Evolutionary conservation across 129 eudicot species (phyloP).

Genomic region (Tagetes erecta): DNA sequence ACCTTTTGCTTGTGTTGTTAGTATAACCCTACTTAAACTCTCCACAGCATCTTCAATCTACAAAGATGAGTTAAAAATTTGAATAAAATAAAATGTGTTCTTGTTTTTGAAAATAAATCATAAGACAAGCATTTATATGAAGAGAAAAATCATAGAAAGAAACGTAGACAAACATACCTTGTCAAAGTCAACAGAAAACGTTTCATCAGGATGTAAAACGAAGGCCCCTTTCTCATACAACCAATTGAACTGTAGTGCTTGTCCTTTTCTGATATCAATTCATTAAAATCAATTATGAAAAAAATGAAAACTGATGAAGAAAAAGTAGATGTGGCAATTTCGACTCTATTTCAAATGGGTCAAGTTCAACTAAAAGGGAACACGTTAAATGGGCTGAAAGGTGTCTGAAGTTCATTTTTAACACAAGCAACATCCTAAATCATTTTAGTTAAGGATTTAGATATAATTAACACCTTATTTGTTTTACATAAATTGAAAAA

Average conservation of each 20-base stretch:
- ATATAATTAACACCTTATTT: neutral
- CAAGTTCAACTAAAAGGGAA: neutral
- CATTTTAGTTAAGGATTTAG: neutral
- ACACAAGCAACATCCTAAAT: neutral
- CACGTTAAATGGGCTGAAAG: neutral
- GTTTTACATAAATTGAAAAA: neutral
- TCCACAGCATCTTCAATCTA: constrained; percentile 84
- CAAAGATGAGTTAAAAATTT: constrained; percentile 9
- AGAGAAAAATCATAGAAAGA: neutral
- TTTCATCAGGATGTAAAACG: constrained; percentile 61
- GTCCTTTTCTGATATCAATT: constrained; percentile 69
- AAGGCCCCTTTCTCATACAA: constrained; percentile 81
- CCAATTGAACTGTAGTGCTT: constrained; percentile 92
- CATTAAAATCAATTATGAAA: constrained; percentile 3
- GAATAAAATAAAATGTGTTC: neutral
- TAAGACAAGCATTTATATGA: neutral
- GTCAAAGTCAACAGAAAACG: constrained; percentile 76
- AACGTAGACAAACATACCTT: constrained; percentile 44
- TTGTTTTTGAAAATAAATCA: neutral
- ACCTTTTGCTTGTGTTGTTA: constrained; percentile 87
- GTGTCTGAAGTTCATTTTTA: neutral
- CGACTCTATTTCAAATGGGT: no score
- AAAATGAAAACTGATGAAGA: neutral
- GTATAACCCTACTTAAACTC: constrained; percentile 81
- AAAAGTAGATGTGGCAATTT: neutral